Percentiles rank a stretch among this genome's conserved stretches.
Conservation (phyloP, 2,329 filamentous ascomycete species). For the Aureobasidium sp. region DNA sequence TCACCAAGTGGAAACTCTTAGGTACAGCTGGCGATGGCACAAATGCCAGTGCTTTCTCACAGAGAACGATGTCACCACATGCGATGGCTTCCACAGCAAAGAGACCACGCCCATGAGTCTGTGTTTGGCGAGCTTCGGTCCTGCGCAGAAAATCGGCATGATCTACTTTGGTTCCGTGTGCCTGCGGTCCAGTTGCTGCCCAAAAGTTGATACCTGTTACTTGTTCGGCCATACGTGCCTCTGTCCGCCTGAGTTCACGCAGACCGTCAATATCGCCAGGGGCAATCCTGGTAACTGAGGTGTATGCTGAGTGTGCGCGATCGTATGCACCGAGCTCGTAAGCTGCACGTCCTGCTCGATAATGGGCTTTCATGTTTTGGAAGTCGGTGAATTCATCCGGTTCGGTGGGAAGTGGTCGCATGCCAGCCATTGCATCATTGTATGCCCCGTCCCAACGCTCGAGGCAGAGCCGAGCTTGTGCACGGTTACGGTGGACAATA, state of each 20-base stretch:
- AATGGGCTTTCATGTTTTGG: background rate
- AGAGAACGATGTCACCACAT: slow-evolving; percentile 13
- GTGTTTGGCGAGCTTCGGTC: background rate
- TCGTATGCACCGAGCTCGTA: background rate
- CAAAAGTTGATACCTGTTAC: background rate
- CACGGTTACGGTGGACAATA: background rate
- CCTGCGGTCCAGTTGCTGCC: background rate
- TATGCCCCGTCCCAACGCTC: slow-evolving; percentile 1
- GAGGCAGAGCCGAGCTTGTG: background rate
- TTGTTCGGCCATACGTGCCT: background rate
- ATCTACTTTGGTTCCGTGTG: slow-evolving; percentile 18
- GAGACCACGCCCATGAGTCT: slow-evolving; percentile 4
- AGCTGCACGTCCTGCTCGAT: slow-evolving; percentile 4
- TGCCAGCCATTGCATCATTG: background rate
- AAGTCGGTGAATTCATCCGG: background rate
- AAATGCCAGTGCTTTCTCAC: slow-evolving; percentile 21
- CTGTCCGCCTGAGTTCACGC: background rate
- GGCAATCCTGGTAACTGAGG: background rate
- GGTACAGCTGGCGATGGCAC: slow-evolving; percentile 18
- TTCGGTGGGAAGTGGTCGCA: background rate
- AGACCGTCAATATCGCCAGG: background rate
- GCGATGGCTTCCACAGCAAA: slow-evolving; percentile 3
- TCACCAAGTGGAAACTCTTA: background rate
- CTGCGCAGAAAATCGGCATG: slow-evolving; percentile 19
- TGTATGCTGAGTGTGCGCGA: background rate